Conservation (phyloP, 2,329 filamentous ascomycete species). For the Phoma herbarum region DNA sequence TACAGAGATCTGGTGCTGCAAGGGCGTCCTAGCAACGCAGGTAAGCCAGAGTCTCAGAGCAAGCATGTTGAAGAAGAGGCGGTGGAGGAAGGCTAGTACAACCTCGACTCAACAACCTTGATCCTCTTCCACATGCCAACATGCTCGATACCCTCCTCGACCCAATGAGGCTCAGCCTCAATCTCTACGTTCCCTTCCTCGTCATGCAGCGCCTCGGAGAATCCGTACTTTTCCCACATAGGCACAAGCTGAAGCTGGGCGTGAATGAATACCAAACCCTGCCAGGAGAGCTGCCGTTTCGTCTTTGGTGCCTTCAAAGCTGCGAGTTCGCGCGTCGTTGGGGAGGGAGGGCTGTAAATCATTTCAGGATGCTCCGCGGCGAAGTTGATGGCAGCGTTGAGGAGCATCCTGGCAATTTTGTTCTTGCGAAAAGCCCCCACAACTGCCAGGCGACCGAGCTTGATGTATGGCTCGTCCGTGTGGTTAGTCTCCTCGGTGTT, state of each 20-base stretch:
- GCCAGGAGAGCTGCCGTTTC: conserved; percentile 65
- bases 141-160: conserved; percentile 84
- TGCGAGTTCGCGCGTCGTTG: conserved; percentile 54
- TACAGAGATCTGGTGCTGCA: conserved; percentile 10
- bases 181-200: conserved; percentile 48
- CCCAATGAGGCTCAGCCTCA: conserved; percentile 63
- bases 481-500: conserved; percentile 57
- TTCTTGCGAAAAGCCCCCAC: conserved; percentile 70
- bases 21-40: neutral
- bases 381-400: conserved; percentile 75
- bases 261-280: conserved; percentile 80
- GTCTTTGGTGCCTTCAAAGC: conserved; percentile 55
- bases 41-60: neutral
- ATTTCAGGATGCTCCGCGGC: conserved; percentile 65
- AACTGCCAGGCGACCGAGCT: conserved; percentile 81
- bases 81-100: conserved; percentile 14
- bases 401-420: conserved; percentile 71
- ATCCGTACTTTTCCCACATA: conserved; percentile 77
- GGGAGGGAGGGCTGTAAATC: conserved; percentile 52
- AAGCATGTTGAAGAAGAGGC: neutral
- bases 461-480: conserved; percentile 78
- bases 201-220: conserved; percentile 77
- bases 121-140: conserved; percentile 79
- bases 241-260: conserved; percentile 73
- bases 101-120: conserved; percentile 44